Conservation (phyloP, 805 yeast species). For the Lachancea dasiensis region DNA sequence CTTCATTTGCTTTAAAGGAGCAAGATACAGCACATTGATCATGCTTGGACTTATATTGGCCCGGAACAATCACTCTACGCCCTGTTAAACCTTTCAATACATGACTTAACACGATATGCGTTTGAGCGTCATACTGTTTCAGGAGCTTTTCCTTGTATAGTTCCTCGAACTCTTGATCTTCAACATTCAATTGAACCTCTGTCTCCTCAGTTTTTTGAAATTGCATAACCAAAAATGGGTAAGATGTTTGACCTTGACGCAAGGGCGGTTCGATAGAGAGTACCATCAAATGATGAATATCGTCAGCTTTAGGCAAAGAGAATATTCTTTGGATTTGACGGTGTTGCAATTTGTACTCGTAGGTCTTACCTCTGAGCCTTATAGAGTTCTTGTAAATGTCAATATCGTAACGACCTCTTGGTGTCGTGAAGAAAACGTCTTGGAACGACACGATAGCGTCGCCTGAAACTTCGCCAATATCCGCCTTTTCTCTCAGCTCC, state of each 20-base stretch:
- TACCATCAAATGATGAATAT: constrained; percentile 78
- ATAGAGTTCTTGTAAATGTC: constrained; percentile 85
- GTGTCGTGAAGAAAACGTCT: constrained; percentile 10
- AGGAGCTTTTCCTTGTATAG: constrained; percentile 73
- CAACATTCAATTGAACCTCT: constrained; percentile 80
- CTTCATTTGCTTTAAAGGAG: constrained; percentile 92
- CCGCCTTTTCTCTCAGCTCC: constrained; percentile 85
- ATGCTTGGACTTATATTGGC: constrained; percentile 68
- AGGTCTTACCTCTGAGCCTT: constrained; percentile 93
- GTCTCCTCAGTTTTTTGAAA: constrained; percentile 85
- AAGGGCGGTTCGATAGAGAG: constrained; percentile 94
- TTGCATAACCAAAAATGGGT: constrained; percentile 87
- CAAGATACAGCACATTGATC: constrained; percentile 85
- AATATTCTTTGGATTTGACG: constrained; percentile 85
- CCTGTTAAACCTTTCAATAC: constrained; percentile 87
- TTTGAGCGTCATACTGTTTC: constrained; percentile 69
- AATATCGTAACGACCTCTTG: constrained; percentile 84
- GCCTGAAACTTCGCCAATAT: constrained; percentile 89
- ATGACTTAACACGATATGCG: constrained; percentile 82
- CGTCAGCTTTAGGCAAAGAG: constrained; percentile 91
- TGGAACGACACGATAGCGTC: constrained; percentile 35
- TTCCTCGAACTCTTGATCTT: constrained; percentile 70
- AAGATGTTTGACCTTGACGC: constrained; percentile 96
- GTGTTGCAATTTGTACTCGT: constrained; percentile 92
- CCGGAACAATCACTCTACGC: constrained; percentile 78